These are phyloP conservation scores for Ceratobasidium sp. DNA, from an alignment of 1,284 basidiomycete species.

Conservation along the genomic window DNA sequence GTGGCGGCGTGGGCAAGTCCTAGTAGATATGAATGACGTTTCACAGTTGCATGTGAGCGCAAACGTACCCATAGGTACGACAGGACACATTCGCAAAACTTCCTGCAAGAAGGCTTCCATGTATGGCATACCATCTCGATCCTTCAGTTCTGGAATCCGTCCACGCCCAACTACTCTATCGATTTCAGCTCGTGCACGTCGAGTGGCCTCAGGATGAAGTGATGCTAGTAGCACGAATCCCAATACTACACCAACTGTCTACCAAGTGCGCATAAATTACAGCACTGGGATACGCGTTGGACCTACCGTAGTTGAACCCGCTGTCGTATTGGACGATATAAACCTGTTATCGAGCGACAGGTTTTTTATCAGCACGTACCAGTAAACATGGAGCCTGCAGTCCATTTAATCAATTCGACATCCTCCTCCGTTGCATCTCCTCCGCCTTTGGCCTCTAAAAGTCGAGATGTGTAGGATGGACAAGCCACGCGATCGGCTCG, in stretches of 20 bases:
- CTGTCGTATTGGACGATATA: not conserved
- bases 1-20: slow-evolving; percentile 6
- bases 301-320: slow-evolving; percentile 13
- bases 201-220: slow-evolving; percentile 38
- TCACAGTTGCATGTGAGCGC: not conserved
- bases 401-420: slow-evolving; percentile 21
- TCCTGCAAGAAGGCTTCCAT: slow-evolving; percentile 42
- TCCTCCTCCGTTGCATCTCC: not conserved
- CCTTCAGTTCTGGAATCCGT: slow-evolving; percentile 37
- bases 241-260: slow-evolving; percentile 1
- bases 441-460: slow-evolving; percentile 17
- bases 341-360: not conserved
- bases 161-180: slow-evolving; percentile 36
- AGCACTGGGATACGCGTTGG: not conserved
- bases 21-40: not conserved
- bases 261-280: not conserved
- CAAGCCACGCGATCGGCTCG: not conserved
- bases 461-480: slow-evolving; percentile 2
- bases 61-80: not conserved
- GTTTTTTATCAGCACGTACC: not conserved
- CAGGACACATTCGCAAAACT: slow-evolving; percentile 17
- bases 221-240: not conserved
- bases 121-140: slow-evolving; percentile 40
- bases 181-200: slow-evolving; percentile 41
- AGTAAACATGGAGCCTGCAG: slow-evolving; percentile 16